Evolutionary conservation across 2,329 filamentous ascomycete genomes (phyloP), one percentile per base, ranked within the genome.

Genomic region (Talaromyces piceae): DNA sequence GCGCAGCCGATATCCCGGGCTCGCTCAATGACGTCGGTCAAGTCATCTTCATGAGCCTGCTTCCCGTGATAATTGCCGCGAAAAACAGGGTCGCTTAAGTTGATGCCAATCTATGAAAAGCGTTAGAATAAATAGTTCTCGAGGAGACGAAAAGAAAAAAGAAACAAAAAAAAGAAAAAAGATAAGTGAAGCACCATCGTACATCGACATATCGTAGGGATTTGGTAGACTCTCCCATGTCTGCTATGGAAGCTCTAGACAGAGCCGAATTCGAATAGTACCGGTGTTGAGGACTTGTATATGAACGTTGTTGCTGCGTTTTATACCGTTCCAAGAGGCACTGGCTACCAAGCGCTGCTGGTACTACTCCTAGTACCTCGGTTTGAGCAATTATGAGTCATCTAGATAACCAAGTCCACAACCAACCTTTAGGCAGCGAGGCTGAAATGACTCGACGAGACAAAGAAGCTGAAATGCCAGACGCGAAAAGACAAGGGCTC

Each of bases 11-110:
- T 83, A 57, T 87, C 80, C 13, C 79, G 71, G 3, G 89, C 90
- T 57, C 93, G 80, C 56, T 84, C 76, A n/a, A 98, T 73, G 23
- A 98, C 87, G 57, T 83, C 84, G 33, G 67, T 61, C 22, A 73
- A 56, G 50, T 74, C 72, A 59, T 66, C 61, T 30, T 73, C 67
- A 52, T 74, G 71, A 45, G 75, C 75, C 63, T 87, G 78, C 55
- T 84, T 90, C 62, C 88, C 88, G 64, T 94, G 85, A 65, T 97
- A 94, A 39, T 80, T 71, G 47, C 93, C 93, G 44, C 82, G 80
- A 69, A 91, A 98, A 54, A 96, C 88, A 48, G 88, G 87, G 64
- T 98, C 93, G 49, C 91, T 87, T 50, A 98, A 80, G 69, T 98
- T 98, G 76, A 98, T 96, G 52, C 91, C 93, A 63, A 98, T 81